phyloP scores from a whole-genome alignment of 2,329 filamentous ascomycete species.

The Colletotrichum coccodes region DNA sequence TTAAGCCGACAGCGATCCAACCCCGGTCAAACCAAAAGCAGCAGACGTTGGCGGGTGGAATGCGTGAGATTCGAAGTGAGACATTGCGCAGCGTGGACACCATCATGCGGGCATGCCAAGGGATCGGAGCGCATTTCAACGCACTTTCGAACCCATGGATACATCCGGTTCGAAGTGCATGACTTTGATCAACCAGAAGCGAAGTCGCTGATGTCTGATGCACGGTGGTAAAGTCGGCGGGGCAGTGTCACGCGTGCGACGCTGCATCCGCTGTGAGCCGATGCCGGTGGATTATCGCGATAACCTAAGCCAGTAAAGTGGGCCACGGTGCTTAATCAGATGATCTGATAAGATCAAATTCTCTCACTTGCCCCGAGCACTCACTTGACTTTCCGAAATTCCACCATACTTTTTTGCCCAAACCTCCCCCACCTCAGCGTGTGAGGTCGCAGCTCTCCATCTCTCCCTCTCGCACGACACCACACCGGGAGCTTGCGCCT shows the following conservation, averaged over 20 bases:
- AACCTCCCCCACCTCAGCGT: neutral
- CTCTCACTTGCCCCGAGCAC: neutral
- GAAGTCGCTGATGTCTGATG: too few species aligned
- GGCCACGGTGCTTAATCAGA: slow-evolving; percentile 23
- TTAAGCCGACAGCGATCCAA: too few species aligned
- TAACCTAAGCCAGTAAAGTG: slow-evolving; percentile 11
- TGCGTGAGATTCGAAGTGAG: slow-evolving; percentile 1
- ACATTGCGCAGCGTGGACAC: slow-evolving; percentile 9
- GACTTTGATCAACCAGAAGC: neutral
- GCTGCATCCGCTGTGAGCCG: slow-evolving; percentile 10
- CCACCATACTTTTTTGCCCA: neutral
- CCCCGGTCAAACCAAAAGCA: too few species aligned
- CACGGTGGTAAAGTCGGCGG: neutral
- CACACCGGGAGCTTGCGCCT: neutral
- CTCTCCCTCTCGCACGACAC: neutral
- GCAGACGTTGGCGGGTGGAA: neutral
- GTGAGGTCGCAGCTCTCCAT: neutral
- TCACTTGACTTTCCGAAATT: neutral
- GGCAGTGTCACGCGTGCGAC: neutral
- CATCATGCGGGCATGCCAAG: slow-evolving; percentile 2
- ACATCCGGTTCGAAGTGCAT: neutral
- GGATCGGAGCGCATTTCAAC: neutral
- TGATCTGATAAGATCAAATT: slow-evolving; percentile 35
- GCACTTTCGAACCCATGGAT: neutral
- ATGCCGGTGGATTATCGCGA: slow-evolving; percentile 28